A percentile compares a stretch with the other conserved stretches of the same genome.
phyloP scores from a whole-genome alignment of 2,329 filamentous ascomycete genomes.

The Fonsecaea multimorphosa region DNA sequence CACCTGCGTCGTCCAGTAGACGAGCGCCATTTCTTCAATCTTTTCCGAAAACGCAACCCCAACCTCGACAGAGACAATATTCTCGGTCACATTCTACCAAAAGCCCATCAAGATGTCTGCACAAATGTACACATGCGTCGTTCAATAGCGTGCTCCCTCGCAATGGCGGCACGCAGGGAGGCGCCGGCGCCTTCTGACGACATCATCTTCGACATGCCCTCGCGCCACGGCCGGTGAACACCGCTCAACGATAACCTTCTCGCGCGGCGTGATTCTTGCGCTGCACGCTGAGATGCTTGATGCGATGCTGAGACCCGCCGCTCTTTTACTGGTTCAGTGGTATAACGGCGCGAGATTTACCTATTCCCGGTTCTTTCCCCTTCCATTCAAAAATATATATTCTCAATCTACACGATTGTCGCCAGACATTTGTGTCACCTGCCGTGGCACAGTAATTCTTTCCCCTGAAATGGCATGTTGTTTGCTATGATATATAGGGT shows the following conservation, averaged over 20 bases:
- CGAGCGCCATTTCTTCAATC: neutral
- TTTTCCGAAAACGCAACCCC: neutral
- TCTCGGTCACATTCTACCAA: neutral
- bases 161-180: neutral
- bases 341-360: neutral
- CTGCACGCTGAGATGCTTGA: neutral
- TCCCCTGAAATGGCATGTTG: neutral
- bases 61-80: neutral
- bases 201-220: constrained; percentile 27
- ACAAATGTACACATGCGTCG: constrained; percentile 11
- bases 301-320: neutral
- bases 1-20: constrained; percentile 14
- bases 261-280: neutral
- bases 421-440: constrained; percentile 6
- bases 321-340: neutral
- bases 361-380: neutral
- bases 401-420: constrained; percentile 10
- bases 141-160: constrained; percentile 4
- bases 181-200: constrained; percentile 25
- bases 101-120: constrained; percentile 1
- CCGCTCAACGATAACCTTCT: neutral
- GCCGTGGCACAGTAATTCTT: neutral
- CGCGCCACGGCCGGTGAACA: constrained; percentile 15
- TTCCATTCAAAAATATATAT: neutral
- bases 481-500: neutral